These are phyloP conservation scores for Hammondia hammondi DNA, from an alignment of 169 alveolate species.

Conservation along the genomic window DNA sequence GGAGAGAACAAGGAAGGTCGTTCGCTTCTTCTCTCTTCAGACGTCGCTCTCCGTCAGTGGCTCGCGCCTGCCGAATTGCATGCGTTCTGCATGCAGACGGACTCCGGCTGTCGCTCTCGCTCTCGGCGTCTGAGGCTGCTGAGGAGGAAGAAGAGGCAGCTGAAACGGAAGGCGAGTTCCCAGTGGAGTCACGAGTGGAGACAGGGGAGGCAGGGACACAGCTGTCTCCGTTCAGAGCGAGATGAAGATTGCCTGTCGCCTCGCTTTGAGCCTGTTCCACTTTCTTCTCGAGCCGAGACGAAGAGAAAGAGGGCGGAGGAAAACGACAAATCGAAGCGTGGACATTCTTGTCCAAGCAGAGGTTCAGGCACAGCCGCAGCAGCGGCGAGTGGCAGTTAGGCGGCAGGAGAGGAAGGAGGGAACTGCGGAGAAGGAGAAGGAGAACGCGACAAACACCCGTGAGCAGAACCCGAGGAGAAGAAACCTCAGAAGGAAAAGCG, in stretches of 20 bases:
- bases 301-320: neutral
- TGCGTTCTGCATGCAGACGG: neutral
- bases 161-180: neutral
- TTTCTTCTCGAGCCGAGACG: neutral
- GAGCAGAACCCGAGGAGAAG: neutral
- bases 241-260: too few relatives aligned
- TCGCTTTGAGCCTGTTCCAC: too few relatives aligned
- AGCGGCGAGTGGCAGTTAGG: conserved; percentile 17
- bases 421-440: neutral
- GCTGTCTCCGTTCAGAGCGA: too few relatives aligned
- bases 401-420: conserved; percentile 17
- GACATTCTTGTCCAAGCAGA: neutral
- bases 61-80: neutral
- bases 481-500: too few relatives aligned
- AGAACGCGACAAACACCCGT: neutral
- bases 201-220: neutral
- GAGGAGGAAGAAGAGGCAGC: neutral
- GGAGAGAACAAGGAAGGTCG: neutral
- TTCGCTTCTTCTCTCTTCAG: too few relatives aligned
- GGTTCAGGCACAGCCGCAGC: conserved; percentile 6
- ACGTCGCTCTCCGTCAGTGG: too few relatives aligned
- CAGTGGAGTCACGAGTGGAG: neutral
- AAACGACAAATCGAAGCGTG: neutral
- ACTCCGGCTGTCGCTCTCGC: too few relatives aligned
- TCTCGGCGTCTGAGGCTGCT: neutral